phyloP scores from a whole-genome alignment of 2,329 filamentous ascomycete species.

The Beauveria sp. region DNA sequence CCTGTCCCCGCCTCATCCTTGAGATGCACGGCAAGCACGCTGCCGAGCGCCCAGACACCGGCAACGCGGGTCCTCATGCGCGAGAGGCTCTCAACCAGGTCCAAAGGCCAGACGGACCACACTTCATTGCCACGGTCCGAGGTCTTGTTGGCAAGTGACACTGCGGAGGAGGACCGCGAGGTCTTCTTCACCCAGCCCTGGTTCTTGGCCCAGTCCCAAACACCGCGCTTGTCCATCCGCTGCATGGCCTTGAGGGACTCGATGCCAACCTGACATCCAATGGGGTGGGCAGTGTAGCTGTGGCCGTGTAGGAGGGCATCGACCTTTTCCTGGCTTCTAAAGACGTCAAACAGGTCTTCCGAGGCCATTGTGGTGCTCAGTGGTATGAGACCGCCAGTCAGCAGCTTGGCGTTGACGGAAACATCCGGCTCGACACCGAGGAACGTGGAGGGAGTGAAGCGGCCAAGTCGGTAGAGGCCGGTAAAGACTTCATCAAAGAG shows the following conservation, averaged over 20 bases:
- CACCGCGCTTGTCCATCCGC: constrained; percentile 45
- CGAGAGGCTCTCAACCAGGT: constrained; percentile 53
- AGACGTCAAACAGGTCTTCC: constrained; percentile 63
- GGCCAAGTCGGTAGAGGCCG: constrained; percentile 72
- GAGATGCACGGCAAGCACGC: constrained; percentile 60
- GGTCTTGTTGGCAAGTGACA: neutral
- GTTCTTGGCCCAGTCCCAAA: constrained; percentile 48
- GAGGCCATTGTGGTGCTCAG: constrained; percentile 71
- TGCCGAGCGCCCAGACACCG: constrained; percentile 66
- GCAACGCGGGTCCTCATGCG: constrained; percentile 42
- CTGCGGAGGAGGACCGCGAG: no score
- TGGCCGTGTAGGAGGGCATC: constrained; percentile 78
- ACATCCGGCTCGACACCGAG: constrained; percentile 64
- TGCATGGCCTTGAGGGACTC: constrained; percentile 54
- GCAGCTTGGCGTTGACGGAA: constrained; percentile 72
- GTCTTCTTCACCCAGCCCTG: constrained; percentile 32
- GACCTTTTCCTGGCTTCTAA: constrained; percentile 63
- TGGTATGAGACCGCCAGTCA: constrained; percentile 73
- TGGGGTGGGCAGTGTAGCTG: constrained; percentile 77
- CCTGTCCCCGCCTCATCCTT: constrained; percentile 33
- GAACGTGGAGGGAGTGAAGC: constrained; percentile 62
- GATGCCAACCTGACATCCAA: constrained; percentile 74
- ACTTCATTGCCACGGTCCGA: constrained; percentile 10
- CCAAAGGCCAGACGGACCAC: constrained; percentile 66
- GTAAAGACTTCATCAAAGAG: constrained; percentile 87